These are phyloP conservation scores for Fusarium fujikuroi DNA, from an alignment of 2,329 filamentous ascomycete species.

Conservation along the genomic window DNA sequence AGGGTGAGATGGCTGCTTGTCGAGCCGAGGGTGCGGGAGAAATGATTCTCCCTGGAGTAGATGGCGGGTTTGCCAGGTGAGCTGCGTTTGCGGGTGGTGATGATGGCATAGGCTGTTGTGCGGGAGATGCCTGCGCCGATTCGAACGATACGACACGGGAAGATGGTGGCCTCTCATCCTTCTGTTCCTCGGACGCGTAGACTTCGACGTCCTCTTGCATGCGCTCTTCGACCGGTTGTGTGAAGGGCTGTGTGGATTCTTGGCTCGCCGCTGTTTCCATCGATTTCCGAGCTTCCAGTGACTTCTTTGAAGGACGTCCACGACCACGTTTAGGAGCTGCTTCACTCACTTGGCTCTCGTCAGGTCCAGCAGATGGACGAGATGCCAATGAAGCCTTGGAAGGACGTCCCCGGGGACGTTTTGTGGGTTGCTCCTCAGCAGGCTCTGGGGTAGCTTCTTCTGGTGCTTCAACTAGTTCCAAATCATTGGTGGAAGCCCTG, in stretches of 20 bases:
- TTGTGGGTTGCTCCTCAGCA: conserved; percentile 33
- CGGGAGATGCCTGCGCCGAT: conserved; percentile 29
- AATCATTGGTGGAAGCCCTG: conserved; percentile 40
- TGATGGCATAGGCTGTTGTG: conserved; percentile 19
- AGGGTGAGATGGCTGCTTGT: conserved; percentile 68
- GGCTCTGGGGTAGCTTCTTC: conserved; percentile 18
- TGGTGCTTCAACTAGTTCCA: conserved; percentile 38
- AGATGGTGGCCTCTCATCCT: conserved; percentile 16
- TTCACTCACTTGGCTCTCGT: conserved; percentile 37
- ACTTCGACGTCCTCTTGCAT: conserved; percentile 34
- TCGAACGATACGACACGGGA: conserved; percentile 36
- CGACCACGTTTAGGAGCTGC: conserved; percentile 45
- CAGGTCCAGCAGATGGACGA: conserved; percentile 35
- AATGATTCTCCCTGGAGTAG: conserved; percentile 56
- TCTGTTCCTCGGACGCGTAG: conserved; percentile 21
- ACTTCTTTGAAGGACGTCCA: conserved; percentile 48
- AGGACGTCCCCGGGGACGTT: conserved; percentile 47
- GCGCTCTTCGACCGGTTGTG: conserved; percentile 24
- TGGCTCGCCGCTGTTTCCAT: conserved; percentile 29
- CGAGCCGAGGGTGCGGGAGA: conserved; percentile 61
- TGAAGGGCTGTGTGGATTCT: conserved; percentile 26
- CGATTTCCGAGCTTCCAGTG: conserved; percentile 41
- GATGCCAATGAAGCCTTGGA: conserved; percentile 47
- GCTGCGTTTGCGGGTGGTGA: conserved; percentile 31
- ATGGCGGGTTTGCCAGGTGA: conserved; percentile 47